Conservation (phyloP, 306 rosid species). For the Quercus gilva region DNA sequence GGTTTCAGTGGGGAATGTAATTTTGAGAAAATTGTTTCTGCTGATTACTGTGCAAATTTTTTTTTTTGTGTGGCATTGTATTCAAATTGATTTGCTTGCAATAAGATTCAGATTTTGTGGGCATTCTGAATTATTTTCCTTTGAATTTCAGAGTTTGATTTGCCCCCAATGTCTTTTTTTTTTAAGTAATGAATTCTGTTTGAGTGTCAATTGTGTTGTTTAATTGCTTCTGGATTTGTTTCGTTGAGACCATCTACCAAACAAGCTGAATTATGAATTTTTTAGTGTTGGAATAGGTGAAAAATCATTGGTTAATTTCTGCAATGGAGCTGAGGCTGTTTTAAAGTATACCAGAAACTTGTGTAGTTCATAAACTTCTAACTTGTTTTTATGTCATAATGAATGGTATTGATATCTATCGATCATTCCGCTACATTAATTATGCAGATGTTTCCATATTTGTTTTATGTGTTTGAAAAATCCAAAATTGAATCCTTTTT, state of each 20-base stretch:
- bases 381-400: neutral
- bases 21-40: neutral
- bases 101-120: neutral
- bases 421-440: neutral
- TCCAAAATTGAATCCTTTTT: neutral
- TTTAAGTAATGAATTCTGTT: neutral
- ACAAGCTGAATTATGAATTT: neutral
- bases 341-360: no score
- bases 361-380: neutral
- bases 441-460: neutral
- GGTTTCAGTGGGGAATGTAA: neutral
- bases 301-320: neutral
- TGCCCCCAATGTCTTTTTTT: neutral
- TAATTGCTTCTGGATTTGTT: neutral
- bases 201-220: no score
- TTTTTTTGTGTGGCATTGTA: neutral
- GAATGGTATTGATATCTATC: conserved; percentile 1
- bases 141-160: neutral
- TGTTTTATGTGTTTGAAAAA: neutral
- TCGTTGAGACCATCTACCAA: neutral
- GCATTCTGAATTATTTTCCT: conserved; percentile 1
- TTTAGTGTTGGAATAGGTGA: neutral
- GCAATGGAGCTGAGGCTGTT: neutral
- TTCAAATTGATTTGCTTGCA: neutral
- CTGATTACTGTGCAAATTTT: neutral